Conservation (phyloP, 2,329 filamentous ascomycete genomes). For the Blastomyces parvus region DNA sequence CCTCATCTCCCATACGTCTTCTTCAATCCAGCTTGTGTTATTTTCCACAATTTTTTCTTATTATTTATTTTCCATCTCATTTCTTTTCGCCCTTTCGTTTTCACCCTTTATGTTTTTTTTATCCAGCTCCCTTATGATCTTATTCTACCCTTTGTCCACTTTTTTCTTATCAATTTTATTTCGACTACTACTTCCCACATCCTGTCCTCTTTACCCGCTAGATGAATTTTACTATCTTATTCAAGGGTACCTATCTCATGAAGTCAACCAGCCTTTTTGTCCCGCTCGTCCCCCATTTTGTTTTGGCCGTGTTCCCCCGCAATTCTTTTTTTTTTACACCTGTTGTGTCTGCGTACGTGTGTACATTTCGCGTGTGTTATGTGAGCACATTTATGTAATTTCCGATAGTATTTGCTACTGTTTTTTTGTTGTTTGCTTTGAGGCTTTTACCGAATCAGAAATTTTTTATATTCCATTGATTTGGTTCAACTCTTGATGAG, state of each 20-base stretch:
- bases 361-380: constrained; percentile 5
- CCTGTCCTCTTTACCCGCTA: background rate
- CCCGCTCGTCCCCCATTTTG: background rate
- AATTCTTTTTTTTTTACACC: background rate
- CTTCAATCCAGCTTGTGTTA: background rate
- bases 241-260: background rate
- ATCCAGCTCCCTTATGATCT: background rate
- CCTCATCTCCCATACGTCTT: background rate
- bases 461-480: background rate
- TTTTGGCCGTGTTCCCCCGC: background rate
- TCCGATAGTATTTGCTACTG: background rate
- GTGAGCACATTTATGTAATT: constrained; percentile 4
- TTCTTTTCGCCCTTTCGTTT: background rate
- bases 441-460: background rate
- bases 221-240: background rate
- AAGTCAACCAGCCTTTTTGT: background rate
- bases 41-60: background rate
- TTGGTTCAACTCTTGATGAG: background rate
- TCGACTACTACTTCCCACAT: background rate
- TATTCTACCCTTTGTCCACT: background rate
- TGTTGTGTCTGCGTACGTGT: background rate
- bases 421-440: background rate
- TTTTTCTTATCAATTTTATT: constrained; percentile 1
- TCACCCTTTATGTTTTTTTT: background rate
- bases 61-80: background rate